Base-by-base conservation (phyloP, 371 early-diverging fungal species). In the Mortierella sp. region DNA sequence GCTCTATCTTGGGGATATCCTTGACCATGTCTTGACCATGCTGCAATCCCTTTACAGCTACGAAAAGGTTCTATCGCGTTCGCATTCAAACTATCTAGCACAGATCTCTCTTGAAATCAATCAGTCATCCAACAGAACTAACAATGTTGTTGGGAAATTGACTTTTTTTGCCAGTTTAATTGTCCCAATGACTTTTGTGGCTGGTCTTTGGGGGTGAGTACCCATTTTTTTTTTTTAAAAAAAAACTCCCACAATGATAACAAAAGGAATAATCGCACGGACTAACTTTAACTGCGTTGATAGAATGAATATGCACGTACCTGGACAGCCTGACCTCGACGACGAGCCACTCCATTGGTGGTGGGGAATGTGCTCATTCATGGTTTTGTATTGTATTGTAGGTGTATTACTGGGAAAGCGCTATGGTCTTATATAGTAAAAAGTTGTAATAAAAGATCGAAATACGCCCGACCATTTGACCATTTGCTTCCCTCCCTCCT, bases 41-140 rank as follows among this genome's bases (percentile, higher is more conserved):
- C 80, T 94, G 2, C 94, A 96, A 76, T 96, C 94, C 33, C 86
- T 97, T 7, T 86, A 88, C 43, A 97, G 97, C 67, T 96, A 94
- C 71, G 98, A 98, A 82, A 94, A 93, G 70, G 95, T 97, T 32
- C 88, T 98, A 4, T 93, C 94, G 2, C 87, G 98, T 24, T 92
- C 97, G 0, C 98, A 99, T 80, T 92, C 94, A 15, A 98, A 97
- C 73, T 98, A 99, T 72, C 86, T 99, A 66, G 99, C 98, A 1
- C 97, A 97, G 72, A 98, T 98, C 45, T 94, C 94, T 3, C 96
- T 99, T 50, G 98, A 98, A 83, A 94, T 98, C 81, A 99, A 98
- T 10, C 95, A 96, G 77, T 92, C 97, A 7, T 95, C 95, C 45
- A 97, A 97, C 82, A 84, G 92, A 64, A 97, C 97, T 45, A 96